Conservation (phyloP, 805 yeast species). For the Kluyveromyces nonfermentans region DNA sequence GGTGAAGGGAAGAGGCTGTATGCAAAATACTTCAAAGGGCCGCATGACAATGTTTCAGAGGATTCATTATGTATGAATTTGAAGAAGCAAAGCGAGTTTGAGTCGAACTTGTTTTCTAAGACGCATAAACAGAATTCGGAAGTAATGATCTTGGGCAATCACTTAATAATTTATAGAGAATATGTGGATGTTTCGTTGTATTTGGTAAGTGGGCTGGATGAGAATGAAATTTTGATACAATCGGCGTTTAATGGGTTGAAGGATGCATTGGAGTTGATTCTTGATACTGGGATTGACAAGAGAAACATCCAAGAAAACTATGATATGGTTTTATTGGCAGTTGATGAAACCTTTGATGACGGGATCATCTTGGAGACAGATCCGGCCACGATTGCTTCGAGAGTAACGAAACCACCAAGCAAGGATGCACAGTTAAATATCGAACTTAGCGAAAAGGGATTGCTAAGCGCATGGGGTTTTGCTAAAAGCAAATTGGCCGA, state of each 20-base stretch:
- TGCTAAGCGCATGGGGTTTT: slow-evolving; percentile 78
- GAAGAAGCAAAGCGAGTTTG: slow-evolving; percentile 70
- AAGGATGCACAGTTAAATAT: slow-evolving; percentile 50
- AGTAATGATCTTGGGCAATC: slow-evolving; percentile 68
- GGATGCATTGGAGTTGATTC: slow-evolving; percentile 71
- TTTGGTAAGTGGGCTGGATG: slow-evolving; percentile 62
- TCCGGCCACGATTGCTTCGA: slow-evolving; percentile 72
- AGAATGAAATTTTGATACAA: slow-evolving; percentile 76
- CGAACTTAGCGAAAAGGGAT: slow-evolving; percentile 66
- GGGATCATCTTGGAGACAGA: slow-evolving; percentile 90
- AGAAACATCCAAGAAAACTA: slow-evolving; percentile 69
- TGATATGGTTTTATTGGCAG: slow-evolving; percentile 75
- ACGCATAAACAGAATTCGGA: slow-evolving; percentile 77
- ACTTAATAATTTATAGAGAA: slow-evolving; percentile 80
- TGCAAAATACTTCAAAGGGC: slow-evolving; percentile 75
- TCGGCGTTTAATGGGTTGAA: slow-evolving; percentile 67
- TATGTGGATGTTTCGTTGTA: slow-evolving; percentile 64
- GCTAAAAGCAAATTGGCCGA: slow-evolving; percentile 66
- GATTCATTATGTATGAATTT: slow-evolving; percentile 27
- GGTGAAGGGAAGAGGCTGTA: slow-evolving; percentile 69
- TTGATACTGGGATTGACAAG: slow-evolving; percentile 61
- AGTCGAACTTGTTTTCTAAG: slow-evolving; percentile 58
- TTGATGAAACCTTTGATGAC: slow-evolving; percentile 90
- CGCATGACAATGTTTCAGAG: slow-evolving; percentile 35
- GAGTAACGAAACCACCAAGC: slow-evolving; percentile 83